A percentile compares a stretch with the other conserved stretches of the same genome.
Evolutionary conservation across 2,329 filamentous ascomycete genomes (phyloP).

Genomic region (Myriosclerotinia curreyana): DNA sequence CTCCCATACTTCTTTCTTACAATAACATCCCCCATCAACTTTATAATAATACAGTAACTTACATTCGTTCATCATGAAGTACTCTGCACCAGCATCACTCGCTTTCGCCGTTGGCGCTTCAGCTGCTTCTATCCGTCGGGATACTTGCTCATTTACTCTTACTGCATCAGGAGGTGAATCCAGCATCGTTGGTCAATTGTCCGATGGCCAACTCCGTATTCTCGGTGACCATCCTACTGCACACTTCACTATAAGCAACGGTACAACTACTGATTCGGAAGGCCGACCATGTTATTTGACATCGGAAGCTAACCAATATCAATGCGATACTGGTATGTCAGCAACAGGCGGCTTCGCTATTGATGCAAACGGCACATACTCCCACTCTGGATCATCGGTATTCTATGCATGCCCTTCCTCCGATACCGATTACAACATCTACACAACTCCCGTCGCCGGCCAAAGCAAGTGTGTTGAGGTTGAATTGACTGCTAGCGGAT

Average conservation of each 20-base stretch:
- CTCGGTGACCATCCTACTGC: constrained; percentile 48
- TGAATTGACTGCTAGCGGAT: constrained; percentile 45
- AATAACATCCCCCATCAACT: background rate
- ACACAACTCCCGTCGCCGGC: constrained; percentile 43
- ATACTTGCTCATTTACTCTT: constrained; percentile 51
- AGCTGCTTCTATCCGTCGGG: background rate
- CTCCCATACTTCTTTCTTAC: background rate
- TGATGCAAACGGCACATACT: constrained; percentile 48
- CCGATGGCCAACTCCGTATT: constrained; percentile 60
- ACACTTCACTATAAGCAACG: constrained; percentile 54
- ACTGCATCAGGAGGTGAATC: constrained; percentile 48
- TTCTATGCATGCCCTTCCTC: constrained; percentile 62
- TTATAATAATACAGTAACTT: background rate
- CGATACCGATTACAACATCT: constrained; percentile 54
- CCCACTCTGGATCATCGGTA: constrained; percentile 46
- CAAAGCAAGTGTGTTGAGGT: constrained; percentile 51
- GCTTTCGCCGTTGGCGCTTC: background rate
- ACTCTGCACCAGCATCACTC: constrained; percentile 7
- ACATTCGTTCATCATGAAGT: constrained; percentile 16
- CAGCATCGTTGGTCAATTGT: constrained; percentile 58
- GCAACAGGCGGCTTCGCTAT: constrained; percentile 56
- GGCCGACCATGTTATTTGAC: constrained; percentile 56
- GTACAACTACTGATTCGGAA: constrained; percentile 53
- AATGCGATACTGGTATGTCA: constrained; percentile 50
- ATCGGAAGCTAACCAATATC: constrained; percentile 29